phyloP scores from a whole-genome alignment of 805 yeast genomes.

The Schwanniomyces sp. region DNA sequence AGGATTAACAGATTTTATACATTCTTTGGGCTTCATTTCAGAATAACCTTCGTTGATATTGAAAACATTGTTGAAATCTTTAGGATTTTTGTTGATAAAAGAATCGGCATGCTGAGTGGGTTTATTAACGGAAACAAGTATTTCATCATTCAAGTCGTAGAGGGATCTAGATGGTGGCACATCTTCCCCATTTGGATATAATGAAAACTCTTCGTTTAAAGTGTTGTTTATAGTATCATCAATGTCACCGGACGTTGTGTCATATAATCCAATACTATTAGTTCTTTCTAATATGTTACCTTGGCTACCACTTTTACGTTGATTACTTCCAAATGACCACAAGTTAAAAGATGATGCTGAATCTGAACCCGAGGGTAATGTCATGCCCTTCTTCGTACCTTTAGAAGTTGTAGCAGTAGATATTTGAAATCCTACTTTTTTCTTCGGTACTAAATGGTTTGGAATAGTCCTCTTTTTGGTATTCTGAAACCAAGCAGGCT shows the following conservation, averaged over 20 bases:
- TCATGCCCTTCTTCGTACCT: constrained; percentile 4
- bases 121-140: constrained; percentile 33
- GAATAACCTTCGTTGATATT: constrained; percentile 14
- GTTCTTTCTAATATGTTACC: constrained; percentile 14
- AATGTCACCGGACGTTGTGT: constrained; percentile 18
- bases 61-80: constrained; percentile 45
- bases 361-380: constrained; percentile 4
- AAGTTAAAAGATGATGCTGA: constrained; percentile 27
- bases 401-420: constrained; percentile 18
- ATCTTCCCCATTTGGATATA: constrained; percentile 35
- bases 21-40: constrained; percentile 10
- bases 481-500: constrained; percentile 39
- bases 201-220: constrained; percentile 26
- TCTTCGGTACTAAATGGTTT: constrained; percentile 41
- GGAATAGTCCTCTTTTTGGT: constrained; percentile 37
- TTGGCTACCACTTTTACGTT: constrained; percentile 16
- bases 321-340: constrained; percentile 34
- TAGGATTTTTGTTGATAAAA: constrained; percentile 47
- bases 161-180: constrained; percentile 52
- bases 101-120: constrained; percentile 39
- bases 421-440: constrained; percentile 40
- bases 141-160: constrained; percentile 48
- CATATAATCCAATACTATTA: constrained; percentile 20
- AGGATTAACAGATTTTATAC: constrained; percentile 16
- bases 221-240: constrained; percentile 33